phyloP scores from a whole-genome alignment of 2,329 filamentous ascomycete genomes.

The Diaporthe nobilis region DNA sequence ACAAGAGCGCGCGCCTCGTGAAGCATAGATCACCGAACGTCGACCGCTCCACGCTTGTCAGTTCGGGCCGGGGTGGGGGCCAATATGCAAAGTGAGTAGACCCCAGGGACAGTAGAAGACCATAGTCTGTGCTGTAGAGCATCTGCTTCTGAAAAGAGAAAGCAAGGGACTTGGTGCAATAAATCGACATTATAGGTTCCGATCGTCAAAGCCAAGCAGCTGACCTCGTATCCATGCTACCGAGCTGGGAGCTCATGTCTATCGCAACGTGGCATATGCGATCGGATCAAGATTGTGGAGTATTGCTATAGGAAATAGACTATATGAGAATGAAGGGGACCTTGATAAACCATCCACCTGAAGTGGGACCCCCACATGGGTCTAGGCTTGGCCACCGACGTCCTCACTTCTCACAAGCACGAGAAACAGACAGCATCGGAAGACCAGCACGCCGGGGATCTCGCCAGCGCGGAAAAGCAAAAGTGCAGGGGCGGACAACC shows the following conservation, averaged over 20 bases:
- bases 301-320: background rate
- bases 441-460: background rate
- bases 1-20: background rate
- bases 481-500: background rate
- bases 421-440: background rate
- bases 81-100: background rate
- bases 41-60: background rate
- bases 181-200: background rate
- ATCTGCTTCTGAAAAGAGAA: slow-evolving; percentile 1
- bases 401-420: background rate
- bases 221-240: slow-evolving; percentile 19
- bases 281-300: slow-evolving; percentile 26
- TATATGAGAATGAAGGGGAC: background rate
- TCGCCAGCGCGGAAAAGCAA: slow-evolving; percentile 8
- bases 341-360: slow-evolving; percentile 1
- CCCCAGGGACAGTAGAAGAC: background rate
- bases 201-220: slow-evolving; percentile 14
- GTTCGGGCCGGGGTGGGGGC: too few species aligned
- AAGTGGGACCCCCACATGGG: slow-evolving; percentile 8
- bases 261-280: slow-evolving; percentile 12
- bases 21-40: background rate
- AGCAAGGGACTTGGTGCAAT: background rate
- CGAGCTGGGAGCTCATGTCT: background rate
- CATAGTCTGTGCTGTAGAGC: background rate
- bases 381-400: background rate